Base-by-base conservation (phyloP, 1,139 yeast species). In the Kluyveromyces sp. region DNA sequence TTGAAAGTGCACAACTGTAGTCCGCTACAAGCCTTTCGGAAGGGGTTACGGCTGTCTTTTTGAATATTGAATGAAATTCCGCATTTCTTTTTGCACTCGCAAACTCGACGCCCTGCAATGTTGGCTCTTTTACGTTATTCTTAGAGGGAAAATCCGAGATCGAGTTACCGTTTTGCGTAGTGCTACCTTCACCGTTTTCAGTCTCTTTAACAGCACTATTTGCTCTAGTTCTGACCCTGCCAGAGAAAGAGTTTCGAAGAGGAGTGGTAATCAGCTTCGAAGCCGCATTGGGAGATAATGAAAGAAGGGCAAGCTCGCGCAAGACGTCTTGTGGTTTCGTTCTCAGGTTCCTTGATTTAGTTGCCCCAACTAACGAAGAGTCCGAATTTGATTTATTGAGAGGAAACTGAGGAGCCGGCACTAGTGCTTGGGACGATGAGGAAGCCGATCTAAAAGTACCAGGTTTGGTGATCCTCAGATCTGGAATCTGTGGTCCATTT, bases 1-100 rank as follows among this genome's bases (percentile, higher is more conserved):
- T 78, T 2, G 80, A 77, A 28, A 78, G 67, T 0, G 94, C 94
- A 69, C 92, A 83, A 36, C 81, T 73, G 54, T 70, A 80, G 52
- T 81, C 89, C 40, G 77, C 80, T 40, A 83, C 69, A 34, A 83
- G 67, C 39, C 66, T 64, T 51, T 83, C 94, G 29, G 58, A 57
- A 1, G 64, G 50, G 0, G 82, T 77, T 0, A 83, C 61, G 3
- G 56, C 61, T 4, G 61, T 44, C 37, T 74, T 73, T 46, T 76
- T 77, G 63, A 83, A 83, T 3, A 73, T 57, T 36, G 68, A 70
- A 57, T 82, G 89, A 57, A 83, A 82, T 32, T 81, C 84, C 25
- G 67, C 65, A 53, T 81, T 80, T 47, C 79, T 67, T 55, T 78
- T 79, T 3, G 60, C 63, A 32, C 53, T 55, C 0, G 69, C 64